Evolutionary conservation across 2,329 filamentous ascomycete genomes (phyloP), one percentile per base, ranked within the genome.

Genomic region (Oidium heveae): DNA sequence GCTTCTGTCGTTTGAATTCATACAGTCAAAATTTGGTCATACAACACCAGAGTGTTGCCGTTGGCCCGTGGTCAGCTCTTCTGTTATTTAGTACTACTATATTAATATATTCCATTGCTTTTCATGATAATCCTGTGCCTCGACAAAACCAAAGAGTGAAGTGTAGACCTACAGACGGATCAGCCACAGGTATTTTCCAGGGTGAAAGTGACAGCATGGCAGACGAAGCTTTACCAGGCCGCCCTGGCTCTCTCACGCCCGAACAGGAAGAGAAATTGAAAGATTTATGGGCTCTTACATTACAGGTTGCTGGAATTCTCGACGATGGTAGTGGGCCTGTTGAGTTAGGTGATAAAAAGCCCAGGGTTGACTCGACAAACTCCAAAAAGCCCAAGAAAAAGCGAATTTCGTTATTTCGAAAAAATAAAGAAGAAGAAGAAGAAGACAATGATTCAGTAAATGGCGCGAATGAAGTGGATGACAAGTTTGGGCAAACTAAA

Each of bases 401-500:
- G 67, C 76, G 80, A 49, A 72, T 86, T 57, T 72, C 74, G 34
- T 68, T 89, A 18, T 89, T 91, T 64, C 74, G 76, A 59, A 74
- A 75, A 61, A 66, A 70, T 43, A 79, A 80, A 61, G 49, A 52
- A 13, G 28, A 32, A 8, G 28, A 32, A 32, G 28, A 32, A 32
- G 28, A 32, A n/a, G 71, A 74, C 47, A 74, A 74, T 55, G 70
- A 73, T 18, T 64, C 65, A 18, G 69, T 70, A 41, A 64, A 68
- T 12, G 59, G 65, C n/a, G 61, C 66, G 28, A 64, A 67, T 20
- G 66, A 70, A 37, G 66, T 68, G 18, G 84, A 95, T 55, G 91
- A 98, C 70, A 98, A 96, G 70, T 89, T 93, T 66, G 88, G 87
- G 50, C 84, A 91, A 67, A 84, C 77, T 39, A 91, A 89, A 68